Conservation (phyloP, 2,329 filamentous ascomycete species). For the Phialophora macrospora region DNA sequence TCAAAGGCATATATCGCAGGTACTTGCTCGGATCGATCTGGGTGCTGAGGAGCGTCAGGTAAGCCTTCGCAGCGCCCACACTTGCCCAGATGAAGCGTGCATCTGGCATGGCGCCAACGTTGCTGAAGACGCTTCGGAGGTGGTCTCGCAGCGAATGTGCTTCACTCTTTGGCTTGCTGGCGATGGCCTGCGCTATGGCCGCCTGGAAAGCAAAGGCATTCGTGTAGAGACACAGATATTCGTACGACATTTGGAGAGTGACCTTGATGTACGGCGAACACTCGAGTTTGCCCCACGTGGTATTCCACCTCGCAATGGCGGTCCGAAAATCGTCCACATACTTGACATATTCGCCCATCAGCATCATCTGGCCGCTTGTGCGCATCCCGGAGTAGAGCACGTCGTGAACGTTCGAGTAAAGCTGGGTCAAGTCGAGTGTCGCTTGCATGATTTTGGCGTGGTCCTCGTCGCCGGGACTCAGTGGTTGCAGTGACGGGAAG, state of each 20-base stretch:
- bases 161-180: slow-evolving; percentile 45
- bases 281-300: slow-evolving; percentile 68
- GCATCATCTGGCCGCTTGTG: slow-evolving; percentile 70
- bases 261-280: slow-evolving; percentile 71
- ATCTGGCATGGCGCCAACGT: slow-evolving; percentile 65
- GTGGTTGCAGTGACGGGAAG: slow-evolving; percentile 68
- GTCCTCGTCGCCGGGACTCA: slow-evolving; percentile 65
- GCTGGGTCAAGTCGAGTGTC: slow-evolving; percentile 70
- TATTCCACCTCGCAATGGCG: slow-evolving; percentile 72
- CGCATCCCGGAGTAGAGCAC: slow-evolving; percentile 73
- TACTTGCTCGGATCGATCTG: slow-evolving; percentile 63
- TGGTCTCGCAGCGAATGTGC: slow-evolving; percentile 46
- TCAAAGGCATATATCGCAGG: slow-evolving; percentile 67
- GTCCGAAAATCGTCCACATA: slow-evolving; percentile 75
- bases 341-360: slow-evolving; percentile 73
- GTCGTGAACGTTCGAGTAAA: slow-evolving; percentile 76
- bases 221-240: slow-evolving; percentile 74
- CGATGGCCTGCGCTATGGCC: slow-evolving; percentile 61
- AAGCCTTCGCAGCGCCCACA: slow-evolving; percentile 66
- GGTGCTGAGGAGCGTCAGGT: slow-evolving; percentile 64
- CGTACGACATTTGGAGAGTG: slow-evolving; percentile 70
- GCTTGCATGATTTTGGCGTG: slow-evolving; percentile 72
- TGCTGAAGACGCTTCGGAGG: slow-evolving; percentile 54
- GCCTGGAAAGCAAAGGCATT: slow-evolving; percentile 78
- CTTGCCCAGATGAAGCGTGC: slow-evolving; percentile 70